Percentiles rank a stretch among this genome's conserved stretches.
Evolutionary conservation across 192 early-diverging fungal genomes (phyloP).

Genomic region (Coemansia sp.): DNA sequence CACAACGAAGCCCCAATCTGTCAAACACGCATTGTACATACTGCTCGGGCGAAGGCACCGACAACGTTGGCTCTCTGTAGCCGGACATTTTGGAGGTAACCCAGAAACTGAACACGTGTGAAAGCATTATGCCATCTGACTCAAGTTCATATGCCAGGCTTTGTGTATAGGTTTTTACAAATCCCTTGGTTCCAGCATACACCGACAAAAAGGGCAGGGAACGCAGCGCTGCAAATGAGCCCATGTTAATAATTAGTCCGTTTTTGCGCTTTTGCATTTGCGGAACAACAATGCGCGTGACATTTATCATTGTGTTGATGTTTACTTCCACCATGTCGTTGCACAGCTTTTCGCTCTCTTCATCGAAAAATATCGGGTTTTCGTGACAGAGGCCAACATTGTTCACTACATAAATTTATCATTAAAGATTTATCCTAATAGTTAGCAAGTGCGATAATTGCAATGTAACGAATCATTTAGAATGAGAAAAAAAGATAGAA

Average conservation of each 20-base stretch:
- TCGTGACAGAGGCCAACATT: constrained; percentile 89
- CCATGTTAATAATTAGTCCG: constrained; percentile 88
- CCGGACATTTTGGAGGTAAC: constrained; percentile 89
- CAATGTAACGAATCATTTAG: no score
- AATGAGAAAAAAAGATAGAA: no score
- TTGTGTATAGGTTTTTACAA: constrained; percentile 58
- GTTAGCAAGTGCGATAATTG: no score
- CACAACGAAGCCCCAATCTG: constrained; percentile 64
- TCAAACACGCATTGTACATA: constrained; percentile 73
- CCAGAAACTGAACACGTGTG: constrained; percentile 79
- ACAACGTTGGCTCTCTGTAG: constrained; percentile 67
- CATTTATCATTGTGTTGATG: constrained; percentile 72
- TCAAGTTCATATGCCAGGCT: constrained; percentile 42
- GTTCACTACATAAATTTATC: constrained; percentile 63
- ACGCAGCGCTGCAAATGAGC: constrained; percentile 80
- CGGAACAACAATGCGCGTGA: constrained; percentile 77
- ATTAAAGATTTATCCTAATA: no score
- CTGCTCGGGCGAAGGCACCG: constrained; percentile 71
- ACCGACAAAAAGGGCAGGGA: constrained; percentile 80
- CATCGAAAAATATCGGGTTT: constrained; percentile 80
- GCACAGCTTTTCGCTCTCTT: constrained; percentile 64
- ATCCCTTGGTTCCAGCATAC: constrained; percentile 89
- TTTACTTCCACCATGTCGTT: constrained; percentile 82
- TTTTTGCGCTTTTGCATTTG: constrained; percentile 68
- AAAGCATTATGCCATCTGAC: constrained; percentile 27